A percentile compares a stretch with the other conserved stretches of the same genome.
Evolutionary conservation across 768 basidiomycete genomes (phyloP).

Genomic region (Suillus plorans): DNA sequence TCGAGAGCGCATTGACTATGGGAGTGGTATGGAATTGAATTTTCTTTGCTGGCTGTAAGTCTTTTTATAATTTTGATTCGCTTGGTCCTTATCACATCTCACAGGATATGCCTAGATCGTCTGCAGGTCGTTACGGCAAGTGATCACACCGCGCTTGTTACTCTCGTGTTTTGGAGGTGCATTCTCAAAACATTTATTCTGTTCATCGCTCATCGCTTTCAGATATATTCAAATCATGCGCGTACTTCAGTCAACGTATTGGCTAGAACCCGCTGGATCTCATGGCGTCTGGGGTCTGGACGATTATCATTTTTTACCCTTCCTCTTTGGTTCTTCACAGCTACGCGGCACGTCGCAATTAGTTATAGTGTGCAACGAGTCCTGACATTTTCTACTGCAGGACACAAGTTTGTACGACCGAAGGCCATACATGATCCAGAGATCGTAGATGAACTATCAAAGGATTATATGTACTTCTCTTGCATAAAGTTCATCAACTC

Average conservation of each 20-base stretch:
- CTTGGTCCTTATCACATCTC: neutral
- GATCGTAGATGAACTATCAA: conserved; percentile 87
- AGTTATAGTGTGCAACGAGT: neutral
- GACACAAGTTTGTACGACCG: conserved; percentile 87
- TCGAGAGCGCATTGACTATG: conserved; percentile 90
- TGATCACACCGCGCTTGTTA: conserved; percentile 76
- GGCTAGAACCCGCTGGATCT: conserved; percentile 98
- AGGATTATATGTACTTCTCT: conserved; percentile 95
- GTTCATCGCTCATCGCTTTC: neutral
- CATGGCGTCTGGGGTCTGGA: conserved; percentile 98
- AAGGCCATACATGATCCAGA: conserved; percentile 92
- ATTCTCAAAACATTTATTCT: conserved; percentile 11
- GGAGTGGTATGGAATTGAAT: conserved; percentile 99
- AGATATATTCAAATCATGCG: conserved; percentile 83
- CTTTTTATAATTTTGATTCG: too few species aligned
- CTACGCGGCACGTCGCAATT: conserved; percentile 46
- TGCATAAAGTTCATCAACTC: conserved; percentile 97
- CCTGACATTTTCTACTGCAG: conserved; percentile 34
- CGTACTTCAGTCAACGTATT: conserved; percentile 86
- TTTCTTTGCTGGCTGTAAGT: conserved; percentile 95
- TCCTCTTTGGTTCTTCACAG: conserved; percentile 84
- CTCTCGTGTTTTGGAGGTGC: conserved; percentile 87
- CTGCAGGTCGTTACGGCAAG: conserved; percentile 59
- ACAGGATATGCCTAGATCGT: conserved; percentile 77
- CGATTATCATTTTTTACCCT: conserved; percentile 95